These are phyloP conservation scores for Orobanche coerulescens DNA, from an alignment of 257 asterid genomes.

Conservation along the genomic window DNA sequence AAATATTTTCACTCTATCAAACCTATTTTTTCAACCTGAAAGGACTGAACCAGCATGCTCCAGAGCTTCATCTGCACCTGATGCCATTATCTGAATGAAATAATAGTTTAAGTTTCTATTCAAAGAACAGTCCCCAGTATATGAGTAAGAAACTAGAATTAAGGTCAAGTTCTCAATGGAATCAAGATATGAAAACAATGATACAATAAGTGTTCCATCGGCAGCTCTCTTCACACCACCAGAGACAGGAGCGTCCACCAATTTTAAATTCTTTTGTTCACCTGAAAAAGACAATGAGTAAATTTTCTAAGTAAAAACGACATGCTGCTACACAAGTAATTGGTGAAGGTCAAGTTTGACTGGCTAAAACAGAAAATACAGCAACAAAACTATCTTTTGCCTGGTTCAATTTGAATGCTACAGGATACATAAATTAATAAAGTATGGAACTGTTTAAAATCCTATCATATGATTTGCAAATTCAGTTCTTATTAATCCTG, in stretches of 20 bases:
- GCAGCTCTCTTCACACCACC: conserved; percentile 97
- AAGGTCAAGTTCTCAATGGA: not conserved
- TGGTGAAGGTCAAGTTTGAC: not conserved
- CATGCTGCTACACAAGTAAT: conserved; percentile 8
- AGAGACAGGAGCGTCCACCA: conserved; percentile 98
- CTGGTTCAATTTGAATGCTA: not conserved
- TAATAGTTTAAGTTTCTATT: conserved; percentile 20
- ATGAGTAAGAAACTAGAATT: conserved; percentile 2
- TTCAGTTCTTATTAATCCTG: not conserved
- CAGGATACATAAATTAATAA: not conserved
- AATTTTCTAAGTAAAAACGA: conserved; percentile 12
- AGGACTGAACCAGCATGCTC: conserved; percentile 81
- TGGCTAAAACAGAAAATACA: conserved; percentile 6
- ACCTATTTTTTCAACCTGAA: conserved; percentile 45
- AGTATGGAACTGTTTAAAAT: not conserved
- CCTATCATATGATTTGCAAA: conserved; percentile 3
- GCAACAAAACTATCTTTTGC: not conserved
- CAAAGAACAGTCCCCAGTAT: conserved; percentile 6
- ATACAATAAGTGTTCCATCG: conserved; percentile 86
- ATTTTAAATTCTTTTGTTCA: conserved; percentile 67
- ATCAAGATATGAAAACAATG: conserved; percentile 24
- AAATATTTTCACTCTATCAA: conserved; percentile 11
- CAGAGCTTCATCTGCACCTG: conserved; percentile 87
- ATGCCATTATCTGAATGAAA: conserved; percentile 82
- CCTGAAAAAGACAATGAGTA: conserved; percentile 31